phyloP scores from a whole-genome alignment of 1,284 basidiomycete genomes.

The Trichosporon inkin region DNA sequence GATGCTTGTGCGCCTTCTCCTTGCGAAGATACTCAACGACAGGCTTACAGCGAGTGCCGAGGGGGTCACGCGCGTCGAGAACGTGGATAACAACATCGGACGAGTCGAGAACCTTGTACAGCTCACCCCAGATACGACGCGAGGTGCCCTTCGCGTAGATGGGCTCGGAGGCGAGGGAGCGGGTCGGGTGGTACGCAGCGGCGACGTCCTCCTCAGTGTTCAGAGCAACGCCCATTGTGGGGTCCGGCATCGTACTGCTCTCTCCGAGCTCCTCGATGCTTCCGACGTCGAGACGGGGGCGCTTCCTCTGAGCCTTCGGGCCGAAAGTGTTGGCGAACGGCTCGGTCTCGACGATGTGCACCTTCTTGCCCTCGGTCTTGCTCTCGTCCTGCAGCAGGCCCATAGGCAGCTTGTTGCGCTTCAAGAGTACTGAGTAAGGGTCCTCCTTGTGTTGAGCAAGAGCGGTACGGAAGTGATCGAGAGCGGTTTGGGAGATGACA shows the following conservation, averaged over 20 bases:
- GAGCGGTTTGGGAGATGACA: slow-evolving; percentile 91
- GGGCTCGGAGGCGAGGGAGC: slow-evolving; percentile 59
- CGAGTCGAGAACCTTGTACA: slow-evolving; percentile 99
- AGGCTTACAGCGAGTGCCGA: slow-evolving; percentile 95
- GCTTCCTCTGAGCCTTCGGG: slow-evolving; percentile 86
- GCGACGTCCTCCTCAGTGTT: slow-evolving; percentile 38
- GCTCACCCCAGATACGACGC: slow-evolving; percentile 90
- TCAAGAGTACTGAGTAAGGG: slow-evolving; percentile 86
- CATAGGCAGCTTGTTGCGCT: slow-evolving; percentile 92
- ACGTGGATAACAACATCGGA: slow-evolving; percentile 96
- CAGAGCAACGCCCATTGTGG: slow-evolving; percentile 17
- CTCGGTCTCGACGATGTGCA: slow-evolving; percentile 90
- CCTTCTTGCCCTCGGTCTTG: slow-evolving; percentile 76
- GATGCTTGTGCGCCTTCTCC: slow-evolving; percentile 95
- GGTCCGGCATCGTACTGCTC: slow-evolving; percentile 54
- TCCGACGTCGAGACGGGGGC: slow-evolving; percentile 74
- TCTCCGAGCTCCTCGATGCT: slow-evolving; percentile 82
- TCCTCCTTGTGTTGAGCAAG: slow-evolving; percentile 77
- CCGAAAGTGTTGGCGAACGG: slow-evolving; percentile 90
- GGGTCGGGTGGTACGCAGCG: slow-evolving; percentile 37
- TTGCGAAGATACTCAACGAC: slow-evolving; percentile 91
- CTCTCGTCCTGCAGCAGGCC: slow-evolving; percentile 80
- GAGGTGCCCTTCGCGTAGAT: slow-evolving; percentile 91
- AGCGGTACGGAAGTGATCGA: slow-evolving; percentile 90
- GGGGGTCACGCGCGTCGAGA: slow-evolving; percentile 89